Evolutionary conservation across 176 grass and related monocot species (phyloP), one percentile per base, ranked within the genome.

Genomic region (Eragrostis nindensis): DNA sequence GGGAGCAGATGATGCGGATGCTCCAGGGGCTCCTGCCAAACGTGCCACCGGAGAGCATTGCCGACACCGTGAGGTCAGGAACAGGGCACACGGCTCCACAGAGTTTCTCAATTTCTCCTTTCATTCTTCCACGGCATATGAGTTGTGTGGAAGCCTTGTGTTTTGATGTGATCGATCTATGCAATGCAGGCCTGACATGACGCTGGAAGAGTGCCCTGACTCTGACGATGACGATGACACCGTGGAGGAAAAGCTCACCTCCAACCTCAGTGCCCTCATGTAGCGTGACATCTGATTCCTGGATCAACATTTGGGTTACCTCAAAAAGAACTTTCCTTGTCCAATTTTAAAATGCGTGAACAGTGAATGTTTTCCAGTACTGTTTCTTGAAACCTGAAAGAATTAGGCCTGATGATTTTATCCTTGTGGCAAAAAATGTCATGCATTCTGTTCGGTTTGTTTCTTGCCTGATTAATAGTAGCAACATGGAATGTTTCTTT

Each of bases 1-100:
- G 11, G 38, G 39, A 29, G 36, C 78, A 59, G 66, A 70, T 80
- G 66, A 80, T 70, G 50, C 38, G 24, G 5, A 80, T 70, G 78
- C 78, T 80, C 8, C 9, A n/a, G 50, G 78, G 39, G 24, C 50
- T 80, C 3, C 78, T 80, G 0, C 78, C 78, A 0, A 17, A 70
- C 39, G 10, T 59, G 50, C 16, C 38, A 16, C 50, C 5, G 6
- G 38, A 57, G 66, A 27, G 1, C 66, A 4, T 80, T 5, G 38
- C 38, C 16, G 24, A 32, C 24, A 15, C 30, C 17, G 49, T 49
- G 26, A 29, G 25, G 53, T 56, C 6, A n/a, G 12, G 19, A n/a
- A 56, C 53, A 56, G 6, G 1, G 19, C 19, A 56, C 19, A n/a
- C 19, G 7, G 8, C 53, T 36, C 1, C 32, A 36, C 32, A 36